Evolutionary conservation across 2,329 filamentous ascomycete species (phyloP).

Genomic region (Venturia pyrina): DNA sequence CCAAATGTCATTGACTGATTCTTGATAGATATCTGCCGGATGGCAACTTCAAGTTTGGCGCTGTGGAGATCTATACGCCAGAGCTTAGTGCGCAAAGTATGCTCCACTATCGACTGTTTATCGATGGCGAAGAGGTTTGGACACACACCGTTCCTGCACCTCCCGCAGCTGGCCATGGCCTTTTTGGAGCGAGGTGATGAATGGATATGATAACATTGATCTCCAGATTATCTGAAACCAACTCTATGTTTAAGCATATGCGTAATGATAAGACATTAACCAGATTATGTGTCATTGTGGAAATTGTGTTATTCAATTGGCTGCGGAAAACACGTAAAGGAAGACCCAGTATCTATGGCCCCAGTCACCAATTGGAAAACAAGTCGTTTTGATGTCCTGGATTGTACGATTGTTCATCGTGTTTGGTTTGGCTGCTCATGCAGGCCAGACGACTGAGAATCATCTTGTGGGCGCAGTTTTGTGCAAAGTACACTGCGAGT

Average conservation of each 20-base stretch:
- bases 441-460: no score
- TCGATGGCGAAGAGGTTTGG: constrained; percentile 76
- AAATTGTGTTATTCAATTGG: no score
- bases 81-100: constrained; percentile 57
- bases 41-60: constrained; percentile 83
- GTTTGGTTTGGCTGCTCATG: no score
- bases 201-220: neutral
- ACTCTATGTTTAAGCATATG: neutral
- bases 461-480: no score
- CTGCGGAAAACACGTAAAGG: no score
- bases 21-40: constrained; percentile 61
- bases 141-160: constrained; percentile 11
- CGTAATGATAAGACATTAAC: neutral
- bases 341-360: no score
- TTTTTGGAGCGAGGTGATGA: neutral
- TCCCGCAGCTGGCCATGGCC: neutral
- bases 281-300: neutral
- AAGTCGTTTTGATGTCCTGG: no score
- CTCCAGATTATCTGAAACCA: neutral
- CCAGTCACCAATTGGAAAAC: no score
- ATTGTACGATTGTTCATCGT: no score
- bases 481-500: no score
- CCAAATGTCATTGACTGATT: neutral
- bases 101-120: constrained; percentile 69
- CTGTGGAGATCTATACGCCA: constrained; percentile 64